These are phyloP conservation scores for Paecilomyces variotii DNA, from an alignment of 2,329 filamentous ascomycete species.

Conservation along the genomic window DNA sequence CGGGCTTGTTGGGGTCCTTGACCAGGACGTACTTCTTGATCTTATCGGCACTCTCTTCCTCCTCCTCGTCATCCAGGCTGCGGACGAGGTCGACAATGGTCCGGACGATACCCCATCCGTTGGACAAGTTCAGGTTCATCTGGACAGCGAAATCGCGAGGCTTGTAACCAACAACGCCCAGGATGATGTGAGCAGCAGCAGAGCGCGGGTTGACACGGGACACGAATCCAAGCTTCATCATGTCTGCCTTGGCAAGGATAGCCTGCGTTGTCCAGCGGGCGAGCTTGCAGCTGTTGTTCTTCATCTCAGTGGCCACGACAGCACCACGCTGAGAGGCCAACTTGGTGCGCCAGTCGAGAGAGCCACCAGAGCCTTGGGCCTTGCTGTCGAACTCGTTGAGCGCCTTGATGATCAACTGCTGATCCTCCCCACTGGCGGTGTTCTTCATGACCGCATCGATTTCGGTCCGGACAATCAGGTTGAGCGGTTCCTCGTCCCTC, in stretches of 20 bases:
- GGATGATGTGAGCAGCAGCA: constrained; percentile 87
- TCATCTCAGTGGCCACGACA: constrained; percentile 98
- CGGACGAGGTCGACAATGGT: constrained; percentile 82
- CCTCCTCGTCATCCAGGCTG: constrained; percentile 27
- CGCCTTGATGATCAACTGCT: constrained; percentile 85
- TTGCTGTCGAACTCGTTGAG: constrained; percentile 99
- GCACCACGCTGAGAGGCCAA: constrained; percentile 90
- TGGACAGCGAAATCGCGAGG: constrained; percentile 91
- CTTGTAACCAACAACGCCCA: constrained; percentile 96
- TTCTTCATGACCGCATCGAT: constrained; percentile 95
- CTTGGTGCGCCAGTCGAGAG: constrained; percentile 95
- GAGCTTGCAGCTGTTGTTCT: constrained; percentile 99
- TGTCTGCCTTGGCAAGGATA: constrained; percentile 92
- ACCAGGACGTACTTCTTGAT: constrained; percentile 48
- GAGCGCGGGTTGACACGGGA: constrained; percentile 87
- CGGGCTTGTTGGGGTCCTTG: constrained; percentile 94
- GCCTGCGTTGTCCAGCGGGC: constrained; percentile 96
- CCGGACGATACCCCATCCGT: constrained; percentile 97
- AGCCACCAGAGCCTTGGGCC: constrained; percentile 88
- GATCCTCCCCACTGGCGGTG: constrained; percentile 82
- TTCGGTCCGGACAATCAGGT: constrained; percentile 90
- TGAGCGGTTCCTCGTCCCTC: constrained; percentile 81
- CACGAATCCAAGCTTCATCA: constrained; percentile 98
- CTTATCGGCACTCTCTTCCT: constrained; percentile 31
- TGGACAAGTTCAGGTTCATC: constrained; percentile 95